Base-by-base conservation (phyloP, 2,329 filamentous ascomycete genomes). In the Fusarium sp. region DNA sequence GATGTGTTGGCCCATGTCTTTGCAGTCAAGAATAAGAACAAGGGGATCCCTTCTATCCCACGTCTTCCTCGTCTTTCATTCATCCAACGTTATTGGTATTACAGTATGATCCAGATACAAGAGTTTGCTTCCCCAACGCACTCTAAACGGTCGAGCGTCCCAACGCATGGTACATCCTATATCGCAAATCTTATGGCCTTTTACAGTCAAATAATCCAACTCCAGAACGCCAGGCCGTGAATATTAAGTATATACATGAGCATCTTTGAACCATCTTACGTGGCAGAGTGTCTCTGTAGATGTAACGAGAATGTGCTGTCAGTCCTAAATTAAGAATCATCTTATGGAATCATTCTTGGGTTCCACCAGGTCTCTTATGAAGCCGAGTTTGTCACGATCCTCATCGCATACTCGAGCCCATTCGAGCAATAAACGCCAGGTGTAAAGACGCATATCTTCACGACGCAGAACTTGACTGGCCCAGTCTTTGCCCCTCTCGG, bases 361-460 rank as follows among this genome's bases (percentile, higher is more conserved):
- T 55, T 65, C 56, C 37, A 65, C 54, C 56, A 82, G 58, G 54
- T 83, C 81, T 4, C 66, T 77, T 7, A 82, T 76, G 50, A 73
- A 83, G 3, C 75, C 80, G 13, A 83, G 67, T 15, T 64, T 73
- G 8, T 80, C 72, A 31, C 80, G 71, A 43, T 78, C 75, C 51
- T 78, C 77, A 52, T 81, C 80, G 48, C 75, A 78, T 15, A 86
- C 75, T 31, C 83, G 72, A 21, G 80, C 83, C 74, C 83, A 86
- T 70, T 87, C 85, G 35, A 87, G 75, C 35, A 87, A 73, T 57
- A 91, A 64, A 36, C 88, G 78, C 75, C 84, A 85, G 17, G 87
- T 79, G 69, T 91, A 91, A 8, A 91, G 76, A 56, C 81, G 75
- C 85, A 90, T 89, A 67, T 90, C 88, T 55, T 88, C 86, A 25